Conservation (phyloP, 306 rosid genomes). For the Trichosanthes truncata region DNA sequence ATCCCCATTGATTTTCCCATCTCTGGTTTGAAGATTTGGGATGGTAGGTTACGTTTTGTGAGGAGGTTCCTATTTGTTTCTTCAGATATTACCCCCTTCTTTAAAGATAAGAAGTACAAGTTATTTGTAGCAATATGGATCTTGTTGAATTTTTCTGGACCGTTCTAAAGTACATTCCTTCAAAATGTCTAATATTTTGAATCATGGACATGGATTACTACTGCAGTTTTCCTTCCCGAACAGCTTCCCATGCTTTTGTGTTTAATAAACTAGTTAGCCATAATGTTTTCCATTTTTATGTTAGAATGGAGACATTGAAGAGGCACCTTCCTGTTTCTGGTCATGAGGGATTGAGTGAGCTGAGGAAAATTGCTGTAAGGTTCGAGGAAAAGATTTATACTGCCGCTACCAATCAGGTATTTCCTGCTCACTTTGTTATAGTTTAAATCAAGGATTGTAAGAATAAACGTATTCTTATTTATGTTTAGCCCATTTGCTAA, state of each 20-base stretch:
- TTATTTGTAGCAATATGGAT: not conserved
- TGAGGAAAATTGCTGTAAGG: constrained; percentile 55
- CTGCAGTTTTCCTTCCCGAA: not conserved
- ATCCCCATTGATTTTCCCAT: not conserved
- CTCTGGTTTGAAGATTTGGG: not conserved
- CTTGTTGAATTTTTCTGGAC: not conserved
- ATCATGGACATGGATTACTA: not conserved
- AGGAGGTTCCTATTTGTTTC: not conserved
- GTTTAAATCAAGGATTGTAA: not conserved
- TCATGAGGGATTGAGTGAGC: constrained; percentile 48
- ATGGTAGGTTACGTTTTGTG: not conserved
- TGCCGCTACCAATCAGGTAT: constrained; percentile 61
- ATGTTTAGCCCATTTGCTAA: not conserved
- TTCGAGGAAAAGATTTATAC: constrained; percentile 69
- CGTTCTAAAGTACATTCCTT: not conserved
- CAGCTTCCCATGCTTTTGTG: not conserved
- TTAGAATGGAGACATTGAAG: constrained; percentile 63
- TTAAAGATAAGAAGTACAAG: not conserved
- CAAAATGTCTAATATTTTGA: not conserved
- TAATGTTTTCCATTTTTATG: not conserved
- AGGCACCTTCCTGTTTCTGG: constrained; percentile 58
- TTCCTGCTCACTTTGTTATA: not conserved
- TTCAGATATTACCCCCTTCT: not conserved
- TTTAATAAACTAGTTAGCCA: not conserved
- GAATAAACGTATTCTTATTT: not conserved